These are phyloP conservation scores for Avena atlantica DNA, from an alignment of 176 grass and related monocot species.

Conservation along the genomic window DNA sequence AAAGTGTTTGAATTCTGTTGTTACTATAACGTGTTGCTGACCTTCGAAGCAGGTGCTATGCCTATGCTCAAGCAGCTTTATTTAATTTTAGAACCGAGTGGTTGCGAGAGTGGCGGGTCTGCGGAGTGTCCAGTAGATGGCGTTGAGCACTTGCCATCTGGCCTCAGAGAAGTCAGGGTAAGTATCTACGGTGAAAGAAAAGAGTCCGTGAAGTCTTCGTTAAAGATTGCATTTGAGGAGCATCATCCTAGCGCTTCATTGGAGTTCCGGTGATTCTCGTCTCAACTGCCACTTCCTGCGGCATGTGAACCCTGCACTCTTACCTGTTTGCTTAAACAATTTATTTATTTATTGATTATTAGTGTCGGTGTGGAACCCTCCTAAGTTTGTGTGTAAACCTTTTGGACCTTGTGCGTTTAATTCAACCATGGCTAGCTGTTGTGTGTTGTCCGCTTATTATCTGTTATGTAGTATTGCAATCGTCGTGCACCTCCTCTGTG, in stretches of 20 bases:
- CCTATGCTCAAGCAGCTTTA: not conserved
- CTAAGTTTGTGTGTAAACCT: no score
- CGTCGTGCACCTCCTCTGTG: no score
- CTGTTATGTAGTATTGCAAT: no score
- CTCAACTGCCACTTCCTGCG: not conserved
- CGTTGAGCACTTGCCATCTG: not conserved
- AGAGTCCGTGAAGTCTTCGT: not conserved
- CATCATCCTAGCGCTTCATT: not conserved
- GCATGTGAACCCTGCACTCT: not conserved
- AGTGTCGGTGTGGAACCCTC: no score
- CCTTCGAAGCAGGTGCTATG: not conserved
- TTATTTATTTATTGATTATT: not conserved
- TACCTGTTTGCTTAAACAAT: not conserved
- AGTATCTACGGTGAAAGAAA: rapidly evolving
- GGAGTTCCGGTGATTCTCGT: not conserved
- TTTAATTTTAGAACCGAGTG: not conserved
- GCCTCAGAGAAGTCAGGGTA: not conserved
- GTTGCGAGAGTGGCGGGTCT: not conserved
- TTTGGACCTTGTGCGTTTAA: no score
- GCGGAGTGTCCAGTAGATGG: not conserved
- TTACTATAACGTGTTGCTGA: not conserved
- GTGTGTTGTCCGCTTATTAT: no score
- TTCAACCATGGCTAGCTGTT: no score
- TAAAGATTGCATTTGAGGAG: not conserved
- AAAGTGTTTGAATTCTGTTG: rapidly evolving